phyloP scores from a whole-genome alignment of 1,284 basidiomycete species.

The Ustilago esculenta region DNA sequence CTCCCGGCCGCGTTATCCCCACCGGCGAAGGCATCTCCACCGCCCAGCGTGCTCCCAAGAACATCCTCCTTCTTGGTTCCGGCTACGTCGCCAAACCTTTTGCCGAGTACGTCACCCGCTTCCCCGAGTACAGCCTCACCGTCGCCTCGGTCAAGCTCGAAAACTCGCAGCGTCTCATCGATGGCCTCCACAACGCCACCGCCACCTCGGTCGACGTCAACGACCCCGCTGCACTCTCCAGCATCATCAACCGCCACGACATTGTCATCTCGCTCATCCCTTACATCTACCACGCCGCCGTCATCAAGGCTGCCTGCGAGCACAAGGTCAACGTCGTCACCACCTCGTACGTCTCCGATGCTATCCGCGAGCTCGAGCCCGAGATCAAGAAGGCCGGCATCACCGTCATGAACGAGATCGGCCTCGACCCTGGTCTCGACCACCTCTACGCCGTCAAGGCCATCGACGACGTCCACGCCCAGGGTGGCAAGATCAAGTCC shows the following conservation, averaged over 20 bases:
- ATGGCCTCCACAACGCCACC: conserved; percentile 75
- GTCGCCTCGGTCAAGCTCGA: conserved; percentile 69
- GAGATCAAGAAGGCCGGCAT: conserved; percentile 89
- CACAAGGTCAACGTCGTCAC: conserved; percentile 95
- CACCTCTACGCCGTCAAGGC: conserved; percentile 97
- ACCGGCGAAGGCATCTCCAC: conserved; percentile 71
- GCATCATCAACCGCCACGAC: conserved; percentile 84
- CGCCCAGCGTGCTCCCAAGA: conserved; percentile 70
- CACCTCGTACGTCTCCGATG: conserved; percentile 92
- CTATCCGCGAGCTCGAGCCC: conserved; percentile 86
- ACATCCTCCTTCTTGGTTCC: conserved; percentile 89
- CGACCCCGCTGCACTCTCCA: conserved; percentile 78
- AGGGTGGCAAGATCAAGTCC: conserved; percentile 88
- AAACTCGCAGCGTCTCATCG: conserved; percentile 76
- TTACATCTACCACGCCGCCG: conserved; percentile 88
- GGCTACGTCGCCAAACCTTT: conserved; percentile 94
- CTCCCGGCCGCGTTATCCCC: conserved; percentile 61
- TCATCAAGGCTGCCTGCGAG: conserved; percentile 95
- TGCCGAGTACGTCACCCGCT: conserved; percentile 89
- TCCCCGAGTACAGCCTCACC: conserved; percentile 84
- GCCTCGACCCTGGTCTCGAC: conserved; percentile 95
- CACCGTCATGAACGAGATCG: conserved; percentile 97
- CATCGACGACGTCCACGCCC: conserved; percentile 90
- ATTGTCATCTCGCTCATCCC: conserved; percentile 97
- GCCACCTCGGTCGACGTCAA: conserved; percentile 86